A percentile compares a stretch with the other conserved stretches of the same genome.
phyloP scores from a whole-genome alignment of 2,329 filamentous ascomycete genomes.

The Leptographium radiaticola region DNA sequence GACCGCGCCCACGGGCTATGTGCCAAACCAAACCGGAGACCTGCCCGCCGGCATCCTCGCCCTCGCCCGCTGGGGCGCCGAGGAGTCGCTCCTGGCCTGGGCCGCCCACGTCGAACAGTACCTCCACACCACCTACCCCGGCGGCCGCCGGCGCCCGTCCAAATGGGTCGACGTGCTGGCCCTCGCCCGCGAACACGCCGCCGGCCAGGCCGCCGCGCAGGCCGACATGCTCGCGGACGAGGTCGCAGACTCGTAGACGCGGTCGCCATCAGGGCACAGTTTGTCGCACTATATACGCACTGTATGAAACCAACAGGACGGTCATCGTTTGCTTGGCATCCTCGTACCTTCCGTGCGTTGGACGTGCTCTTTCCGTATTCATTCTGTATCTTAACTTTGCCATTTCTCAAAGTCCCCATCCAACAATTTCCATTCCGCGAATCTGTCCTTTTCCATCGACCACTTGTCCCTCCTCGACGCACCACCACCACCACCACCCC shows the following conservation, averaged over 20 bases:
- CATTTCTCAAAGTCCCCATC: too few species aligned
- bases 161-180: slow-evolving; percentile 47
- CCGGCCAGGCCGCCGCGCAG: background rate
- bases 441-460: too few species aligned
- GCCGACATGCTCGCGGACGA: background rate
- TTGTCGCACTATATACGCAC: too few species aligned
- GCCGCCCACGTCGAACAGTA: slow-evolving; percentile 44
- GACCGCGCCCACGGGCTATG: slow-evolving; percentile 63
- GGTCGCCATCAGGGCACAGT: background rate
- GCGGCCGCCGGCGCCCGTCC: slow-evolving; percentile 35
- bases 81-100: slow-evolving; percentile 50
- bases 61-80: slow-evolving; percentile 53
- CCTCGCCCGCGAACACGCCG: slow-evolving; percentile 14
- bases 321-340: too few species aligned
- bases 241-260: background rate
- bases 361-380: too few species aligned
- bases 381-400: too few species aligned
- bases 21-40: slow-evolving; percentile 39
- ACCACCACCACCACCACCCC: too few species aligned
- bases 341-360: too few species aligned
- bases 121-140: slow-evolving; percentile 29
- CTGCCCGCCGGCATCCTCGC: slow-evolving; percentile 50
- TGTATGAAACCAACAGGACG: too few species aligned
- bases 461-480: too few species aligned
- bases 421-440: too few species aligned